Evolutionary conservation across 2,329 filamentous ascomycete genomes (phyloP).

Genomic region (Coleophoma cylindrospora): DNA sequence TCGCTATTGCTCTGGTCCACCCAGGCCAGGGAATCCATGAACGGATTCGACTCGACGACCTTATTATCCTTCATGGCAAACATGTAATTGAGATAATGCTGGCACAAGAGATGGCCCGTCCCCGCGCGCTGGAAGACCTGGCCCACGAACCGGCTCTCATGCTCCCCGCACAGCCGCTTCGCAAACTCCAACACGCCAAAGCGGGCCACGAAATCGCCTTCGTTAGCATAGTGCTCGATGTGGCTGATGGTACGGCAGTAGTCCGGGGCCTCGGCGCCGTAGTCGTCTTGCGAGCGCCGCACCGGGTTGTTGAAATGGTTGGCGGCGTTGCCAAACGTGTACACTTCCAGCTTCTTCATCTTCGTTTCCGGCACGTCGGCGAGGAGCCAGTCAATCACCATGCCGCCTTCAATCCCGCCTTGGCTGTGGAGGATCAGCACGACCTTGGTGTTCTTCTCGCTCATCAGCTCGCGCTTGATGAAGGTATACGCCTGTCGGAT

Average conservation of each 20-base stretch:
- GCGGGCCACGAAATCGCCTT: conserved; percentile 66
- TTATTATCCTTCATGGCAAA: conserved; percentile 5
- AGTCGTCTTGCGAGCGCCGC: neutral
- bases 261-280: neutral
- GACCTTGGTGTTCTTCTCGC: conserved; percentile 46
- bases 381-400: conserved; percentile 70
- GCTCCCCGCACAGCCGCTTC: neutral
- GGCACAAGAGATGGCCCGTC: conserved; percentile 17
- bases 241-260: conserved; percentile 40
- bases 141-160: conserved; percentile 4
- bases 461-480: neutral
- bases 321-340: conserved; percentile 70
- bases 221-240: conserved; percentile 75
- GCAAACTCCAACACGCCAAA: conserved; percentile 61
- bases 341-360: conserved; percentile 63
- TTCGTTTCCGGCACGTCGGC: conserved; percentile 60
- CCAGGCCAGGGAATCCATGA: neutral
- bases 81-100: conserved; percentile 20
- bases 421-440: conserved; percentile 71
- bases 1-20: neutral
- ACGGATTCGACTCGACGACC: neutral
- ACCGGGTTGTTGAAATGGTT: conserved; percentile 78
- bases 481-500: conserved; percentile 51
- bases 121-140: conserved; percentile 6
- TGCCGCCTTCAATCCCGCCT: conserved; percentile 64